A percentile compares a stretch with the other conserved stretches of the same genome.
phyloP scores from a whole-genome alignment of 306 rosid species.

The Argentina anserina region DNA sequence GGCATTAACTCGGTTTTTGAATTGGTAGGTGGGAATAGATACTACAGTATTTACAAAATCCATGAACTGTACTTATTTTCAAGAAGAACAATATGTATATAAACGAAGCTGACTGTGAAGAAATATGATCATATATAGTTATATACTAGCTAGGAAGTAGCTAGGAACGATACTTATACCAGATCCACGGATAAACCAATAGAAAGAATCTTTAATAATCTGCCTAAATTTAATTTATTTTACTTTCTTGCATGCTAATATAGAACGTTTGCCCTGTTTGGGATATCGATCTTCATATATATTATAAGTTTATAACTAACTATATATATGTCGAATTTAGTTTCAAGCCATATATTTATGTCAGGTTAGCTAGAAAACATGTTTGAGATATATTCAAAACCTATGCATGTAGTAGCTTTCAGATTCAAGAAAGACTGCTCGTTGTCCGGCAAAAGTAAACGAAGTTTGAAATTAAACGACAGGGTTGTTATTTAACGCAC shows the following conservation, averaged over 20 bases:
- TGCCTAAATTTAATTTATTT: not conserved
- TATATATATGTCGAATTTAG: not conserved
- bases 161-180: not conserved
- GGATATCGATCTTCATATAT: not conserved
- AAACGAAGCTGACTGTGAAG: not conserved
- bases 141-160: not conserved
- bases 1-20: not conserved
- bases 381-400: not conserved
- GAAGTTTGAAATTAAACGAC: slow-evolving; percentile 20
- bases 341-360: not conserved
- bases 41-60: not conserved
- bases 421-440: slow-evolving; percentile 34
- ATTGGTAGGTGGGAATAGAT: not conserved
- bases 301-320: not conserved
- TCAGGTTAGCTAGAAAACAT: not conserved
- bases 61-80: not conserved
- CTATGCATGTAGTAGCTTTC: not conserved
- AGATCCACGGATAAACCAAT: not conserved
- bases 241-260: no score
- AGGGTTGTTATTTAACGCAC: not conserved
- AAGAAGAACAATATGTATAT: not conserved
- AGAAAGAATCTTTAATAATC: not conserved
- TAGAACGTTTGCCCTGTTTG: not conserved
- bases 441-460: slow-evolving; percentile 23
- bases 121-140: not conserved